Conservation (phyloP, 2,329 filamentous ascomycete species). For the Aspergillus flavus region DNA sequence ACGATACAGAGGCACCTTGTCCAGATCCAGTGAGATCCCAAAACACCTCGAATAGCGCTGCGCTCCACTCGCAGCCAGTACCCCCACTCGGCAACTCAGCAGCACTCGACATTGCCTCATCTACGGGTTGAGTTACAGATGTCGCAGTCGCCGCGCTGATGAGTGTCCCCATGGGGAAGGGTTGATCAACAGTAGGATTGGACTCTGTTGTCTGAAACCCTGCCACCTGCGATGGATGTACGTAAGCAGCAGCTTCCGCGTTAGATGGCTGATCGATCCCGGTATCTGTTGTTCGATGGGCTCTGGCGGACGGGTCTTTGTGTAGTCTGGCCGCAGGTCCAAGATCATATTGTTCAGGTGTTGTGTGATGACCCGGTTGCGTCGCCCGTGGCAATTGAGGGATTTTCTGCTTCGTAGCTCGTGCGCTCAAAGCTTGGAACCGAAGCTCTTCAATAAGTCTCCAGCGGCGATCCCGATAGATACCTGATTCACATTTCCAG, state of each 20-base stretch:
- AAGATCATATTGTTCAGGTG: neutral
- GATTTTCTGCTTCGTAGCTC: neutral
- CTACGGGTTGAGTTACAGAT: neutral
- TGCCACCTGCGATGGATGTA: neutral
- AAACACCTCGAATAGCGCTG: slow-evolving; percentile 18
- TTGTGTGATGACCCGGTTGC: neutral
- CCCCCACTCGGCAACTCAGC: slow-evolving; percentile 18
- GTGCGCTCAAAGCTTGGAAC: slow-evolving; percentile 12
- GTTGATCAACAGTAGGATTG: neutral
- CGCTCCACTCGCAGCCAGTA: slow-evolving; percentile 24
- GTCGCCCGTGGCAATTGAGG: neutral
- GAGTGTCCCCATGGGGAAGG: neutral
- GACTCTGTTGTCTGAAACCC: neutral
- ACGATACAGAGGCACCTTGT: neutral
- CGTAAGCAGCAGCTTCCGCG: neutral
- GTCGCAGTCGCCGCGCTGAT: neutral
- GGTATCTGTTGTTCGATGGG: neutral
- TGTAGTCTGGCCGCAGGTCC: neutral
- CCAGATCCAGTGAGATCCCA: neutral
- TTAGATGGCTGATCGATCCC: neutral
- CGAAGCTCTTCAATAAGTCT: slow-evolving; percentile 18
- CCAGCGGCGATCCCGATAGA: slow-evolving; percentile 13
- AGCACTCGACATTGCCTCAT: neutral
- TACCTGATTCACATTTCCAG: slow-evolving; percentile 14
- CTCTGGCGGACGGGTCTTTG: neutral